phyloP scores from a whole-genome alignment of 1,139 yeast species.

The Taiozyma sp. region DNA sequence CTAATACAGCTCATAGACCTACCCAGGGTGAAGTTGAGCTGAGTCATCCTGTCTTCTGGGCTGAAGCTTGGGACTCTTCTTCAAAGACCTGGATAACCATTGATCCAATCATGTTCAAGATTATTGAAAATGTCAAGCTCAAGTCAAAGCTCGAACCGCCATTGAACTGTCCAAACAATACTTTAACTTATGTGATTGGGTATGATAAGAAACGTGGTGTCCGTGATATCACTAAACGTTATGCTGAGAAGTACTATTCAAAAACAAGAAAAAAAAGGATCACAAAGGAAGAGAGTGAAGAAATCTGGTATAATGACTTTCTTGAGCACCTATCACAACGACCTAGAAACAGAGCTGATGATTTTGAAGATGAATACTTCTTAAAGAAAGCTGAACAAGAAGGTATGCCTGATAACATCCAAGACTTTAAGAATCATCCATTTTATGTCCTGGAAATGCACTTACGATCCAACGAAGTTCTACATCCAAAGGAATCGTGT shows the following conservation, averaged over 20 bases:
- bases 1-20: constrained; percentile 4
- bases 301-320: constrained; percentile 51
- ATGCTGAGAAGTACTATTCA: constrained; percentile 65
- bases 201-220: constrained; percentile 61
- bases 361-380: constrained; percentile 67
- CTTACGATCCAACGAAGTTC: too few relatives aligned
- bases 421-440: too few relatives aligned
- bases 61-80: constrained; percentile 84
- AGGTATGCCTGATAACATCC: too few relatives aligned
- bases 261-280: constrained; percentile 71
- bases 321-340: constrained; percentile 25
- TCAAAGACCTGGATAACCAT: constrained; percentile 75
- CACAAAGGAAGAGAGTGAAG: constrained; percentile 49
- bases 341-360: constrained; percentile 46
- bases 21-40: constrained; percentile 21
- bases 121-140: constrained; percentile 60
- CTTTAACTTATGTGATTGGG: constrained; percentile 70
- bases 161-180: constrained; percentile 49
- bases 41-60: constrained; percentile 79
- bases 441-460: too few relatives aligned
- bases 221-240: constrained; percentile 82
- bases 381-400: constrained; percentile 62
- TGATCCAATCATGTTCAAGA: constrained; percentile 65
- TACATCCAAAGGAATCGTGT: too few relatives aligned
- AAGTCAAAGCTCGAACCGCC: constrained; percentile 77